Conservation (phyloP, 345 rosid genomes). For the Raphanus sativus region DNA sequence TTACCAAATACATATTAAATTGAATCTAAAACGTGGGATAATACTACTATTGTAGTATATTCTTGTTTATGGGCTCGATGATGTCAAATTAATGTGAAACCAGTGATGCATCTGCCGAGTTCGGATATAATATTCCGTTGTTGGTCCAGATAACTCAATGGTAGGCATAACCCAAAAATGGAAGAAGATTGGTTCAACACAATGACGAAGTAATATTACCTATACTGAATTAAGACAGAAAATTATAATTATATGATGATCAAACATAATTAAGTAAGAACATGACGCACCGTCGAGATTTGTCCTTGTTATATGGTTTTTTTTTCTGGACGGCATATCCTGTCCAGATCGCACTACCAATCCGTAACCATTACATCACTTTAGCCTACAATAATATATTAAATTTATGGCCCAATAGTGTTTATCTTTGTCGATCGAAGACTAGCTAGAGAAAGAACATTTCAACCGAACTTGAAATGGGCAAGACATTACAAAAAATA, state of each 20-base stretch:
- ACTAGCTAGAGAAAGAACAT: conserved; percentile 6
- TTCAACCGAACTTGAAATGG: conserved; percentile 4
- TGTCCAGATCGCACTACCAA: neutral
- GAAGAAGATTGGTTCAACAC: conserved; percentile 7
- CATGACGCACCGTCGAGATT: conserved; percentile 21
- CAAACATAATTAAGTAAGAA: conserved; percentile 3
- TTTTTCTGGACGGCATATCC: conserved; percentile 5
- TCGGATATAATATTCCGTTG: neutral
- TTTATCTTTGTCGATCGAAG: neutral
- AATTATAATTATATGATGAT: neutral
- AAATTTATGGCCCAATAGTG: neutral
- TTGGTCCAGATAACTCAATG: neutral
- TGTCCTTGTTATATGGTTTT: neutral
- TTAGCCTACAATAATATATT: neutral
- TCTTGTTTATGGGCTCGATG: neutral
- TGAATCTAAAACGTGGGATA: conserved; percentile 22
- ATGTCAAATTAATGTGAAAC: conserved; percentile 13
- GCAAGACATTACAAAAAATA: neutral
- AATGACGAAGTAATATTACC: conserved; percentile 3
- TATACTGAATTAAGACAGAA: neutral
- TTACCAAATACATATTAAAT: conserved; percentile 13
- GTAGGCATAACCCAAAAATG: neutral
- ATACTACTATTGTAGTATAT: conserved; percentile 4
- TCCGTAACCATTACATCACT: conserved; percentile 18
- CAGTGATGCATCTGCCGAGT: neutral